Base-by-base conservation (phyloP, 768 basidiomycete genomes). In the Porphyrellus cyaneotinctus region DNA sequence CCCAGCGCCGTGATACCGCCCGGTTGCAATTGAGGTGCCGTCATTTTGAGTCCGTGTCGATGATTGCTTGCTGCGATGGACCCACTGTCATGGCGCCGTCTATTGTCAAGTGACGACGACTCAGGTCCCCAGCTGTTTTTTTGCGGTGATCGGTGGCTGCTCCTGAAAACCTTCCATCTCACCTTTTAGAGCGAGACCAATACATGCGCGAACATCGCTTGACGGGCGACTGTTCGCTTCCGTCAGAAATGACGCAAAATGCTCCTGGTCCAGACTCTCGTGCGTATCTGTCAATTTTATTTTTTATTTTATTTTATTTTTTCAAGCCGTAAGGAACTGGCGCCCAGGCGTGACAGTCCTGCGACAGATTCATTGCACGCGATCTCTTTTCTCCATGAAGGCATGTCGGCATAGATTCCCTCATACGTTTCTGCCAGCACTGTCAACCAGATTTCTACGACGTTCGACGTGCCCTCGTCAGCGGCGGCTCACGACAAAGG, bases 371-470 rank as follows among this genome's bases (percentile, higher is more conserved):
- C 49, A 43, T 47, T 58, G 49, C 15, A 22, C 20, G 23, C 32
- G 44, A 52, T 58, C 49, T 44, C 36, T 33, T 17, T 37, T 55
- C 30, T 42, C 41, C 54, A 43, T 57, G n/a, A 45, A 31, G 37
- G 30, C 37, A 28, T 58, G 31, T 48, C 57, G 57, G 57, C 57
- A 58, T 53, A 7, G 32, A 28, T 35, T 35, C 36, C 56, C 57
- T 37, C 39, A 24, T 45, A 7, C 8, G 1, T 7, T 17, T 17
- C 18, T 18, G 11, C 8, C 26, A n/a, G 43, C 39, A 56, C 31
- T 38, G 30, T 43, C 56, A 46, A 32, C 36, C 6, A 14, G 22
- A 22, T 17, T 17, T 14, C 18, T 36, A 33, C 41, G 31, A 43
- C 23, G 17, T n/a, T 51, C 7, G 43, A 43, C 33, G 20, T 37